Conservation (phyloP, 1,139 yeast species). For the Pichiaceae sp. region DNA sequence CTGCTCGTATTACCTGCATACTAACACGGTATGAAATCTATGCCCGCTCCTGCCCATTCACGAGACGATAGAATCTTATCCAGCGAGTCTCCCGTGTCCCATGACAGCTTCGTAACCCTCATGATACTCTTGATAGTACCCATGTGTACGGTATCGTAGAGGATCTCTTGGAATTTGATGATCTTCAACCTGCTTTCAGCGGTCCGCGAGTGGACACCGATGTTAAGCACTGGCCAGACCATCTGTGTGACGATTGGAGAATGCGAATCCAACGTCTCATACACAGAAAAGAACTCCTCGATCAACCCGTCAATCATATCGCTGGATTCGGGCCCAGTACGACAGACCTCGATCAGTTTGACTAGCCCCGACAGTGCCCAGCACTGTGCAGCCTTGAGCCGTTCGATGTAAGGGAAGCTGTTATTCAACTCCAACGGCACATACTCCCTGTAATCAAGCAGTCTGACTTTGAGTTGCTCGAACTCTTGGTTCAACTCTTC, state of each 20-base stretch:
- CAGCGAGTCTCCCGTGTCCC: conserved; percentile 31
- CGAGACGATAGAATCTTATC: conserved; percentile 32
- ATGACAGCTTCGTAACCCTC: conserved; percentile 32
- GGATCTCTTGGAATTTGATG: conserved; percentile 28
- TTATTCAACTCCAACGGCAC: conserved; percentile 25
- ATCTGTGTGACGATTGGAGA: conserved; percentile 45
- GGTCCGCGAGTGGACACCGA: conserved; percentile 34
- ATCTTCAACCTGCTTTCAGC: conserved; percentile 25
- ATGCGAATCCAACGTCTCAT: conserved; percentile 32
- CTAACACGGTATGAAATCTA: conserved; percentile 39
- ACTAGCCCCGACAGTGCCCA: conserved; percentile 42
- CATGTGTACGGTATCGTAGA: conserved; percentile 42
- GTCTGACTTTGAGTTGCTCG: conserved; percentile 12
- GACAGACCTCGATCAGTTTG: conserved; percentile 28
- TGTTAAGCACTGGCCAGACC: conserved; percentile 51
- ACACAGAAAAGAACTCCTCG: conserved; percentile 37
- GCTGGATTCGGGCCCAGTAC: conserved; percentile 18
- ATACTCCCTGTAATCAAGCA: conserved; percentile 34
- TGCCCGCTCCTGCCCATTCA: conserved; percentile 39
- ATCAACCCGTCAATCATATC: conserved; percentile 35
- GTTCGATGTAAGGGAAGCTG: conserved; percentile 25
- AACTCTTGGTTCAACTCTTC: conserved; percentile 19
- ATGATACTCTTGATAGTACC: conserved; percentile 38
- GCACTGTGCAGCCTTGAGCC: conserved; percentile 43
- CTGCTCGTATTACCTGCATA: not conserved